These are phyloP conservation scores for Populus hybrid DNA, from an alignment of 441 rosid genomes.

Conservation along the genomic window DNA sequence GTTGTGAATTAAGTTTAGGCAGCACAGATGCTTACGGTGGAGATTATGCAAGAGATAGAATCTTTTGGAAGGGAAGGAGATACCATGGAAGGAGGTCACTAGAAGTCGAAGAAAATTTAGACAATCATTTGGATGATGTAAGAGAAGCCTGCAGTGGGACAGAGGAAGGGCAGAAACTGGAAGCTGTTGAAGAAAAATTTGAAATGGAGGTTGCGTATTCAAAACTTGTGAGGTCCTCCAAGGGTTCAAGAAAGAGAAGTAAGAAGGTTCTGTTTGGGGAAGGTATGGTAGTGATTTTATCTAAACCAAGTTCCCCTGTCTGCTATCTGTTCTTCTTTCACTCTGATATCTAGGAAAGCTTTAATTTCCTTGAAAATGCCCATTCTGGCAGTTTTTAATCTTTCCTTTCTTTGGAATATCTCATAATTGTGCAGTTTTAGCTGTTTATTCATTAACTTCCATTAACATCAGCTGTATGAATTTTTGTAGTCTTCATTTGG, in stretches of 20 bases:
- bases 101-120: too few relatives aligned
- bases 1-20: too few relatives aligned
- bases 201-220: too few relatives aligned
- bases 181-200: too few relatives aligned
- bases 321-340: not conserved
- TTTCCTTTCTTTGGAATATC: not conserved
- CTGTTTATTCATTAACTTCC: not conserved
- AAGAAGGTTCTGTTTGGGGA: conserved; percentile 67
- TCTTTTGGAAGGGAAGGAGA: too few relatives aligned
- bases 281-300: conserved; percentile 41
- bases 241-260: conserved; percentile 64
- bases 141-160: too few relatives aligned
- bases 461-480: not conserved
- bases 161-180: too few relatives aligned
- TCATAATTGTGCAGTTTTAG: not conserved
- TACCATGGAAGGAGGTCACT: too few relatives aligned
- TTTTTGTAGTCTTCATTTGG: not conserved
- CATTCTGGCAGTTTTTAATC: not conserved
- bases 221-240: too few relatives aligned
- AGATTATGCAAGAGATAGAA: too few relatives aligned
- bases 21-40: too few relatives aligned
- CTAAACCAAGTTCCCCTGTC: not conserved
- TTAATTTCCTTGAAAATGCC: not conserved
- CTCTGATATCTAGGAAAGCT: not conserved
- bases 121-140: too few relatives aligned